Conservation (phyloP, 352 stramenopile species). For the Globisporangium alternatum region DNA sequence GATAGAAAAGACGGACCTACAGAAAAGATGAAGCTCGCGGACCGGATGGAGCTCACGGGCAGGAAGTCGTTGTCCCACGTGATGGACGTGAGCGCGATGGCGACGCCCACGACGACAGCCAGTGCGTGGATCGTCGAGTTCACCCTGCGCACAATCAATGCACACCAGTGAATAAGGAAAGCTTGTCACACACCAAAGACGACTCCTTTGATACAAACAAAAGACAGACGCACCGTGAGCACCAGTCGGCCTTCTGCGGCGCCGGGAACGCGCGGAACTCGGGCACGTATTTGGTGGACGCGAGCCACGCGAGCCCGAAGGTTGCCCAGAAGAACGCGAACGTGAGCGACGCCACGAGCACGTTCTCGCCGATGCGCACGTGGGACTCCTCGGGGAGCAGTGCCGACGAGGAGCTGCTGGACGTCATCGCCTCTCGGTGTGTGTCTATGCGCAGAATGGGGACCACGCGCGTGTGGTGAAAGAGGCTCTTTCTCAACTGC, state of each 20-base stretch:
- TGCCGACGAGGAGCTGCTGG: constrained; percentile 19
- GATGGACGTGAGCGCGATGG: constrained; percentile 61
- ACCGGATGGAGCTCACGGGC: constrained; percentile 69
- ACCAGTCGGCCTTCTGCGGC: constrained; percentile 80
- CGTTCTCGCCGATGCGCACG: constrained; percentile 63
- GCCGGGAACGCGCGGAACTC: constrained; percentile 63
- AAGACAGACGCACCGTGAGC: constrained; percentile 48
- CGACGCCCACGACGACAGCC: constrained; percentile 59
- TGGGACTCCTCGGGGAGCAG: constrained; percentile 59
- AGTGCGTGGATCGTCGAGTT: constrained; percentile 80
- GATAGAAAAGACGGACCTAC: constrained; percentile 41
- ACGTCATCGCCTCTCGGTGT: neutral
- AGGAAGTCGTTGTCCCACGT: constrained; percentile 60
- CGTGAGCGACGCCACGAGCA: constrained; percentile 45
- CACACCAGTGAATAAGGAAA: neutral
- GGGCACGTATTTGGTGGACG: constrained; percentile 48
- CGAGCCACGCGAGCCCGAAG: constrained; percentile 59
- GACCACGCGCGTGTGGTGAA: neutral
- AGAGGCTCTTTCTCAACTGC: neutral
- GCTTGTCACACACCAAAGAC: neutral
- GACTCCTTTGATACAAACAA: neutral
- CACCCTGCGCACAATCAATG: constrained; percentile 33
- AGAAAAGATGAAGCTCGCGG: constrained; percentile 81
- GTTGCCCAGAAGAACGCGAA: constrained; percentile 72
- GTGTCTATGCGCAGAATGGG: neutral